Evolutionary conservation across 768 basidiomycete genomes (phyloP).

Genomic region (Phanerochaete carnosa): DNA sequence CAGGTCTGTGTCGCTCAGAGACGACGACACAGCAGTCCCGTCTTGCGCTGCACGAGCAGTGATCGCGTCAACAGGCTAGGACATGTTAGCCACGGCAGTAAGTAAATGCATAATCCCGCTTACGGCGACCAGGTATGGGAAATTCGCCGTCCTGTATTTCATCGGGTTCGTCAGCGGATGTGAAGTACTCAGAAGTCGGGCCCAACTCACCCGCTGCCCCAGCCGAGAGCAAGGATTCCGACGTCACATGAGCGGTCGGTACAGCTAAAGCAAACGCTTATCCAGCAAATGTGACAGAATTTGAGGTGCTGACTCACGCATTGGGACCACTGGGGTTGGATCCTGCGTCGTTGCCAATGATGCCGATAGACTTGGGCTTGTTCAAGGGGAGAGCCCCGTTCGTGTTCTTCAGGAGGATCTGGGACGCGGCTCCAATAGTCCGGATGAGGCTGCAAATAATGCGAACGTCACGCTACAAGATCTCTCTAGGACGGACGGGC

Average conservation of each 20-base stretch:
- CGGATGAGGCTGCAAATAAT: slow-evolving; percentile 16
- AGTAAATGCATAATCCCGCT: too few species aligned
- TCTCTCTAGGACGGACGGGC: slow-evolving; percentile 26
- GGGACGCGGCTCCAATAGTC: slow-evolving; percentile 58
- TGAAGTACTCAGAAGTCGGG: not conserved
- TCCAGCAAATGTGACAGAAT: not conserved
- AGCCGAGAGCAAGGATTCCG: slow-evolving; percentile 63
- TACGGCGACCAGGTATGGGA: slow-evolving; percentile 47
- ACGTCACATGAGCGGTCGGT: slow-evolving; percentile 54
- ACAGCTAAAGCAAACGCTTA: slow-evolving; percentile 20
- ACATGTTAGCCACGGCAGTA: not conserved
- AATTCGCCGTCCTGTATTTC: slow-evolving; percentile 41
- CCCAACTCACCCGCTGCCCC: slow-evolving; percentile 32
- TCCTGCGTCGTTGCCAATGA: slow-evolving; percentile 61
- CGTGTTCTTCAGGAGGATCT: slow-evolving; percentile 61
- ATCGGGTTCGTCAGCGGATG: not conserved
- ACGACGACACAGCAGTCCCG: slow-evolving; percentile 42
- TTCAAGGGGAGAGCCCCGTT: slow-evolving; percentile 43
- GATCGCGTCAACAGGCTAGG: slow-evolving; percentile 39
- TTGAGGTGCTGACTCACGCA: slow-evolving; percentile 14
- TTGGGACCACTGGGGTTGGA: slow-evolving; percentile 54
- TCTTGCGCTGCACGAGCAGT: slow-evolving; percentile 30
- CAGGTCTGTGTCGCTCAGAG: slow-evolving; percentile 47
- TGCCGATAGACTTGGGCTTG: slow-evolving; percentile 43
- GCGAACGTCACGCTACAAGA: not conserved